phyloP scores from a whole-genome alignment of 73 alveolate species.

The Effrenium voratum region DNA sequence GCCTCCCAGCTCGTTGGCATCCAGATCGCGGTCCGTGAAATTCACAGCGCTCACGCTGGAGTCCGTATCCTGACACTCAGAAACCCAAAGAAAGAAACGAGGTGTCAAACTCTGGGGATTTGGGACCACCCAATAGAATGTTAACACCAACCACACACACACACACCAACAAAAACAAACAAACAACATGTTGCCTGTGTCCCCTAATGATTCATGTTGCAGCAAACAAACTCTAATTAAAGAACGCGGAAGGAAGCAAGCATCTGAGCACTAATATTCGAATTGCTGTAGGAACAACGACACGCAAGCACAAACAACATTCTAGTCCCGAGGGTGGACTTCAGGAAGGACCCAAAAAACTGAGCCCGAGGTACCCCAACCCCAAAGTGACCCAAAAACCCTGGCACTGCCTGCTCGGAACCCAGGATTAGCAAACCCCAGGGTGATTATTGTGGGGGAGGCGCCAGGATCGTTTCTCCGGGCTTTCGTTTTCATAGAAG shows the following conservation, averaged over 20 bases:
- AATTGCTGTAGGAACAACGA: too few species aligned
- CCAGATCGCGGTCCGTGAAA: conserved; percentile 1
- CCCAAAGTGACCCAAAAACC: not conserved
- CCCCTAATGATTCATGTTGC: too few species aligned
- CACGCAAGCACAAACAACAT: not conserved
- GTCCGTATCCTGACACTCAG: not conserved
- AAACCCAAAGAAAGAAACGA: not conserved
- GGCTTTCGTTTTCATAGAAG: too few species aligned
- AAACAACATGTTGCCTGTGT: too few species aligned
- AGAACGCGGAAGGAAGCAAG: too few species aligned
- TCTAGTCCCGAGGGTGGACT: not conserved
- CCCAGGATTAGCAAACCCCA: not conserved
- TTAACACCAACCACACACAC: too few species aligned
- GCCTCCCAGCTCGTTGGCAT: not conserved
- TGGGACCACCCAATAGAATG: too few species aligned
- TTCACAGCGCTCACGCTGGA: not conserved
- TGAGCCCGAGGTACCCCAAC: not conserved
- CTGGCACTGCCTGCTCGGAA: not conserved
- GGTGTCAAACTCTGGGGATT: not conserved
- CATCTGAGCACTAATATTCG: too few species aligned
- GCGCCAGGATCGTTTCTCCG: too few species aligned
- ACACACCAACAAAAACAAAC: too few species aligned
- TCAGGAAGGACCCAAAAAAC: not conserved
- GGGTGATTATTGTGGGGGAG: too few species aligned
- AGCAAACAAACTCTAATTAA: too few species aligned